Conservation (phyloP, 176 grass and related monocot species). For the Saccharum spontaneum region DNA sequence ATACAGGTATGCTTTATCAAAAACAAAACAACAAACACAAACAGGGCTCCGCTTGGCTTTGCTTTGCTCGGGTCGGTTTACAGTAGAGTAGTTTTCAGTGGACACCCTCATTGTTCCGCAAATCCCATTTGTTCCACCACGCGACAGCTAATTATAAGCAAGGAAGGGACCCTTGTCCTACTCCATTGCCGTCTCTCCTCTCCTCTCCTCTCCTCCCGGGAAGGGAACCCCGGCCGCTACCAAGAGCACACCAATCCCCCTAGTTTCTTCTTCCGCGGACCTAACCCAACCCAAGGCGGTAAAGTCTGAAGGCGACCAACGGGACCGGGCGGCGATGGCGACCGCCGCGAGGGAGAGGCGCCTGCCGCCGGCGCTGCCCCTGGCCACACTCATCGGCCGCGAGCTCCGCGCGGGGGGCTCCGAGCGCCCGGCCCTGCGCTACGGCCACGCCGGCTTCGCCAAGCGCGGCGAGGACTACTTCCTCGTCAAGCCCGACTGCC, state of each 20-base stretch:
- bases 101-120: no score
- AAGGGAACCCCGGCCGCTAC: neutral
- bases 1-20: no score
- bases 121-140: no score
- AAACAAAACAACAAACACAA: no score
- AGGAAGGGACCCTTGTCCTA: neutral
- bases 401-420: conserved; percentile 72
- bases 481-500: conserved; percentile 85
- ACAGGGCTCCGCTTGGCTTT: no score
- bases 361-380: conserved; percentile 39
- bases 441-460: conserved; percentile 78
- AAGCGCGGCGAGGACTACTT: conserved; percentile 95
- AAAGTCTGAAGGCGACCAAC: neutral
- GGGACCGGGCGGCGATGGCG: conserved; percentile 14
- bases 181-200: neutral
- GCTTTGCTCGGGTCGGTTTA: no score
- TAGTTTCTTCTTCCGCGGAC: neutral
- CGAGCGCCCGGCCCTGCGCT: conserved; percentile 64
- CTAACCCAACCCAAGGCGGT: neutral
- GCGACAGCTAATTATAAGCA: no score
- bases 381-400: conserved; percentile 66
- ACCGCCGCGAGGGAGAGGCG: conserved; percentile 21
- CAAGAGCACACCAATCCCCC: neutral
- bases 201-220: neutral
- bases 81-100: no score